A percentile compares a stretch with the other conserved stretches of the same genome.
These are phyloP conservation scores for Cinnamomum micranthum DNA, from an alignment of 164 flowering plant genomes.

Conservation along the genomic window DNA sequence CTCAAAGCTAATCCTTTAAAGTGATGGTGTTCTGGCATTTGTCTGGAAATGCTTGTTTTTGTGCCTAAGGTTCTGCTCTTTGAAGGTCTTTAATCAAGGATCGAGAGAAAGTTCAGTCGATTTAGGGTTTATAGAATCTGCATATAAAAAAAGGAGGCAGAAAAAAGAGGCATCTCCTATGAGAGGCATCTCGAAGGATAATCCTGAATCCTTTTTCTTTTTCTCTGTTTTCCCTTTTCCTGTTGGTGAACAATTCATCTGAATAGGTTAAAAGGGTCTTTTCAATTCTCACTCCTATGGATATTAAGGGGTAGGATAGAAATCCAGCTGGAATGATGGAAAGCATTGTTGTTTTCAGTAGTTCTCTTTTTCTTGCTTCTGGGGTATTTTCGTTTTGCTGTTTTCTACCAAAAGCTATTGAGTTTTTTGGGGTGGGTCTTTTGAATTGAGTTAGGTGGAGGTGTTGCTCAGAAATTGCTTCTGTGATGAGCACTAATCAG, in stretches of 20 bases:
- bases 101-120: background rate
- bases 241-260: background rate
- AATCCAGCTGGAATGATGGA: background rate
- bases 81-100: slow-evolving; percentile 9
- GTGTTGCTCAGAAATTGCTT: slow-evolving; percentile 2
- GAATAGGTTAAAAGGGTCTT: background rate
- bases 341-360: background rate
- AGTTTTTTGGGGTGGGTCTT: slow-evolving; percentile 9
- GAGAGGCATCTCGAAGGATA: background rate
- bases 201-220: background rate
- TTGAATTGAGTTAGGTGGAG: slow-evolving; percentile 12
- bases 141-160: background rate
- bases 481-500: slow-evolving; percentile 23
- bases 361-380: background rate
- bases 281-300: background rate
- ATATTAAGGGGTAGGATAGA: background rate
- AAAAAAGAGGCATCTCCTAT: background rate
- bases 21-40: background rate
- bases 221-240: background rate
- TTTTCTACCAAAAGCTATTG: background rate
- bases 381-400: background rate
- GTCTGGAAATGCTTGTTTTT: background rate
- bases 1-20: background rate
- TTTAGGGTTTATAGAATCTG: background rate
- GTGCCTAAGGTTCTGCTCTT: background rate